A percentile compares a stretch with the other conserved stretches of the same genome.
These are phyloP conservation scores for Boletus fagicola DNA, from an alignment of 768 basidiomycete species.

Conservation along the genomic window DNA sequence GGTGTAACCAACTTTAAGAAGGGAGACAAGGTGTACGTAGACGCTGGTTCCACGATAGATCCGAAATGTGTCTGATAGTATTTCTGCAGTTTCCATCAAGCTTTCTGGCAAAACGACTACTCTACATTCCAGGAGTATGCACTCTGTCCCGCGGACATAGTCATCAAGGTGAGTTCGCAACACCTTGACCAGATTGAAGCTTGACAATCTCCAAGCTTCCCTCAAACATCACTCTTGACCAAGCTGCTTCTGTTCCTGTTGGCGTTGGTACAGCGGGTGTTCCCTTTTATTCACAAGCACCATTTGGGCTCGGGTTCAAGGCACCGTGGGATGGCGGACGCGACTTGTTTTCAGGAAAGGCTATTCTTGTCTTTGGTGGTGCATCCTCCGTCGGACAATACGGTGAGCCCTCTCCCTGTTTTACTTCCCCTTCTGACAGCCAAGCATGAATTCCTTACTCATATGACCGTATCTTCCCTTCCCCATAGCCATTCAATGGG, in stretches of 20 bases:
- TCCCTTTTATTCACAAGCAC: no score
- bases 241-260: slow-evolving; percentile 36
- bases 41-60: neutral
- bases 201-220: slow-evolving; percentile 17
- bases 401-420: slow-evolving; percentile 14
- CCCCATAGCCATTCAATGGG: slow-evolving; percentile 28
- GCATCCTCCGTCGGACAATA: slow-evolving; percentile 36
- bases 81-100: neutral
- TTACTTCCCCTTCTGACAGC: no score
- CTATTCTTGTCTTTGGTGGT: slow-evolving; percentile 35
- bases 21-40: slow-evolving; percentile 34
- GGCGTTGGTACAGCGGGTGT: neutral
- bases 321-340: no score
- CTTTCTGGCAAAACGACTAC: no score
- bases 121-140: slow-evolving; percentile 23
- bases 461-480: neutral
- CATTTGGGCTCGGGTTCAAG: no score
- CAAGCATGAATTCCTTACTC: neutral
- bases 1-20: neutral
- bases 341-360: slow-evolving; percentile 29
- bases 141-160: slow-evolving; percentile 17
- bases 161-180: slow-evolving; percentile 7
- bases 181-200: no score
- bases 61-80: no score
- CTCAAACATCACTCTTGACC: slow-evolving; percentile 31